Evolutionary conservation across 2,329 filamentous ascomycete species (phyloP).

Genomic region (Ophiostoma sp.): DNA sequence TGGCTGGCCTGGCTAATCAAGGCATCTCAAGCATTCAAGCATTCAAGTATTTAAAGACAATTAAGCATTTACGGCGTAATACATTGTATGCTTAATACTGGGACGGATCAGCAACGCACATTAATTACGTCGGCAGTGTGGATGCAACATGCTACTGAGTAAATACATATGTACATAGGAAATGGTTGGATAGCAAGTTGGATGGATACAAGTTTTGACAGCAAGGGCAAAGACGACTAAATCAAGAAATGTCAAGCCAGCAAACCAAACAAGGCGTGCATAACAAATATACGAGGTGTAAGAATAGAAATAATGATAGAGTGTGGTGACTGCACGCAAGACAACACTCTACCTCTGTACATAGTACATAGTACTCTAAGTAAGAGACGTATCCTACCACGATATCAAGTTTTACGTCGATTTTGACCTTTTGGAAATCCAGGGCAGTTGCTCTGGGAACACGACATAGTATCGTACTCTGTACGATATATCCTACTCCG

Average conservation of each 20-base stretch:
- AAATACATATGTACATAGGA: too few species aligned
- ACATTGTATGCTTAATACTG: neutral
- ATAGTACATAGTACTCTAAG: neutral
- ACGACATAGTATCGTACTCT: neutral
- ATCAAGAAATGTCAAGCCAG: neutral
- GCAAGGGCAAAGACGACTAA: neutral
- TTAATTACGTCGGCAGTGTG: neutral
- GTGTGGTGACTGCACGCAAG: neutral
- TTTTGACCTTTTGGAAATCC: neutral
- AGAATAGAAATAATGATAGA: neutral
- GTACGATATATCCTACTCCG: neutral
- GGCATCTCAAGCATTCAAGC: neutral
- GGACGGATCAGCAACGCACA: neutral
- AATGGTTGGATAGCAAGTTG: neutral
- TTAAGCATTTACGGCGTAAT: neutral
- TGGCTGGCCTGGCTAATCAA: neutral
- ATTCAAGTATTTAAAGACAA: too few species aligned
- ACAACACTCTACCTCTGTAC: neutral
- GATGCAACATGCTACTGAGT: neutral
- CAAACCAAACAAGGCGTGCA: neutral
- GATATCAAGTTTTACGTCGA: neutral
- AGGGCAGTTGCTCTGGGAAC: neutral
- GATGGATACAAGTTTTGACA: neutral
- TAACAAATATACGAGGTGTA: neutral
- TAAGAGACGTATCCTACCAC: neutral